Evolutionary conservation across 1,284 basidiomycete species (phyloP).

Genomic region (Phaffia rhodozyma): DNA sequence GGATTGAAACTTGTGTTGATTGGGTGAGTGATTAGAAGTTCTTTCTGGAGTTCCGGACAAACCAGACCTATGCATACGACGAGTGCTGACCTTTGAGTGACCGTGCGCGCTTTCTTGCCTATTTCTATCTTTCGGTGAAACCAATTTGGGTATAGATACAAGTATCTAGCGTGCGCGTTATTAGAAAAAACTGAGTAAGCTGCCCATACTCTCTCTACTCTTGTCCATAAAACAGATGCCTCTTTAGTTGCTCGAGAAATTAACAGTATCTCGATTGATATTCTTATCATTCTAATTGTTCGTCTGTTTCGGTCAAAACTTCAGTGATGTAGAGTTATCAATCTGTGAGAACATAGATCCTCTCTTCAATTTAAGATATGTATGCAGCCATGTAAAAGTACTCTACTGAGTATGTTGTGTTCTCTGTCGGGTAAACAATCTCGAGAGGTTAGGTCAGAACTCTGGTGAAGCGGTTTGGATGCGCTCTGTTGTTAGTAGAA

Average conservation of each 20-base stretch:
- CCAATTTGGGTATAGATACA: too few species aligned
- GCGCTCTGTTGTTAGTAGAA: background rate
- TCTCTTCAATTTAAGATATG: too few species aligned
- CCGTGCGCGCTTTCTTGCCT: background rate
- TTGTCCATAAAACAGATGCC: too few species aligned
- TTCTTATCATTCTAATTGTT: too few species aligned
- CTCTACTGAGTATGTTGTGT: too few species aligned
- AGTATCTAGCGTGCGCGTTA: too few species aligned
- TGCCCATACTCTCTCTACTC: too few species aligned
- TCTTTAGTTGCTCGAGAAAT: too few species aligned
- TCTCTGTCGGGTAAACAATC: background rate
- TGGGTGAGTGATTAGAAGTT: background rate
- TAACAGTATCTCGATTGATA: too few species aligned
- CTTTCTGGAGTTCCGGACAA: background rate
- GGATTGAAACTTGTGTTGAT: constrained; percentile 1
- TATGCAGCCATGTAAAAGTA: background rate
- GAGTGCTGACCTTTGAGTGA: background rate
- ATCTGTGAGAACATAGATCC: background rate
- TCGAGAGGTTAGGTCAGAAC: background rate
- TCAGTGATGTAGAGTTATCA: too few species aligned
- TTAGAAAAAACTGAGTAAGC: too few species aligned
- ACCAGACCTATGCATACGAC: background rate
- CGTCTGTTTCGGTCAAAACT: too few species aligned
- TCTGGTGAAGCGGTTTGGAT: constrained; percentile 7
- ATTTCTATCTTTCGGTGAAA: background rate